These are phyloP conservation scores for Phytophthora constricta DNA, from an alignment of 352 stramenopile genomes.

Conservation along the genomic window DNA sequence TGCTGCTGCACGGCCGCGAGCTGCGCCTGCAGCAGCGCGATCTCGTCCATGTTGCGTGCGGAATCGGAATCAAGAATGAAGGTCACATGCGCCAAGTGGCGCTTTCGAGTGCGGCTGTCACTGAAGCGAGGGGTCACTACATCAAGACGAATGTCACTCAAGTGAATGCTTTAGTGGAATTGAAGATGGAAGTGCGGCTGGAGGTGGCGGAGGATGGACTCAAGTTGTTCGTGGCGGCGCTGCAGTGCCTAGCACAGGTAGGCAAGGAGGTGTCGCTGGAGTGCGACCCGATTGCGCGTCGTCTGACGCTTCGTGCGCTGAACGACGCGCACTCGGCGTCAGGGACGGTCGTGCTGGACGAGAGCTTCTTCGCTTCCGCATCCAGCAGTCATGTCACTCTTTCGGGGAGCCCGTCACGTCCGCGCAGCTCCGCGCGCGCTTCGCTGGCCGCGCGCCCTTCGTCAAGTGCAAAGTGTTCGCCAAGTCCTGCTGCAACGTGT, in stretches of 20 bases:
- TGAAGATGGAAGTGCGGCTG: conserved; percentile 70
- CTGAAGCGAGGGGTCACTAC: neutral
- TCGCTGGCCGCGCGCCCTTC: conserved; percentile 47
- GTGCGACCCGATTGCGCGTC: conserved; percentile 47
- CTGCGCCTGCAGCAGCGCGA: conserved; percentile 80
- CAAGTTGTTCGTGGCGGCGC: conserved; percentile 76
- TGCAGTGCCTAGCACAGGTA: conserved; percentile 81
- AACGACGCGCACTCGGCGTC: conserved; percentile 88
- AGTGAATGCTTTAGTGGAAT: neutral
- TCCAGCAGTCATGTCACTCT: conserved; percentile 18
- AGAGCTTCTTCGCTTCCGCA: conserved; percentile 68
- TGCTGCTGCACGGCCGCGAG: conserved; percentile 83
- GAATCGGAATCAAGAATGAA: conserved; percentile 15
- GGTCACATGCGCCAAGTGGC: too few species aligned
- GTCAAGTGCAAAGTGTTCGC: conserved; percentile 82
- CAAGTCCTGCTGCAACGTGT: conserved; percentile 82
- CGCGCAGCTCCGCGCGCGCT: conserved; percentile 19
- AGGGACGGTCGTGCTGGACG: conserved; percentile 63
- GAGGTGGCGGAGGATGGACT: conserved; percentile 82
- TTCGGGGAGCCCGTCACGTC: conserved; percentile 28
- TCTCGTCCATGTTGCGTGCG: conserved; percentile 74
- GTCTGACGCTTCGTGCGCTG: conserved; percentile 72
- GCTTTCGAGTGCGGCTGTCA: neutral
- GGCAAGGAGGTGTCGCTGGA: conserved; percentile 84
- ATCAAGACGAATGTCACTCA: conserved; percentile 3